Evolutionary conservation across 768 basidiomycete genomes (phyloP), one percentile per base, ranked within the genome.

Genomic region (Hortiboletus campestris): DNA sequence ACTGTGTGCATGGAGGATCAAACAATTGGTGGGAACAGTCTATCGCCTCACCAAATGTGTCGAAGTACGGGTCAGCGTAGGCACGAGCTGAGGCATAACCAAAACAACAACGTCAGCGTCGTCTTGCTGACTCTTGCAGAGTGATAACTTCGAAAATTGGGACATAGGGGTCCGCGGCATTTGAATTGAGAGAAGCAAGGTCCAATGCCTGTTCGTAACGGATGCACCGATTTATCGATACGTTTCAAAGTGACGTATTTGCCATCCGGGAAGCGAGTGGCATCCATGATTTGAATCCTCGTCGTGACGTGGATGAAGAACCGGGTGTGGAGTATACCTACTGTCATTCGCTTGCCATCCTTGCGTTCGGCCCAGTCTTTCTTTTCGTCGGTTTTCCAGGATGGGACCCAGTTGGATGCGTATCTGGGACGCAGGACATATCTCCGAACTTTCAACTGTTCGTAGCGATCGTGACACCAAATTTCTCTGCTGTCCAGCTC

Each of bases 21-120:
- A 71, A 66, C 4, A 67, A 44, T 36, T 74, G 68, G 3, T 60
- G 48, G 51, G 72, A 60, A 29, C 66, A 71, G 12, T 69, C 67
- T 12, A 72, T 55, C 8, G 51, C 66, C 47, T 74, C 72, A 1
- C 70, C 71, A 7, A 71, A 19, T 0, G 63, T 69, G 45, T 66
- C 60, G 46, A 74, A 73, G 3, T 22, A 62, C 10, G 64, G 65
- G 17, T 62, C 44, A n/a, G 66, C 48, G 41, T 58, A 67, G 0
- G 16, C 22, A 46, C 76, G 66, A 77, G 63, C 4, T 72, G 53
- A 2, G 76, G 76, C 68, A 74, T 75, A n/a, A 70, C 64, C 12
- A 73, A 57, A 32, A 66, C 65, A 25, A 52, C 36, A 0, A 9
- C 11, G 22, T 66, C 35, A 13, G 0, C 32, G 1, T 55, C 41